phyloP scores from a whole-genome alignment of 768 basidiomycete species.

The Mycena sanguinolenta region DNA sequence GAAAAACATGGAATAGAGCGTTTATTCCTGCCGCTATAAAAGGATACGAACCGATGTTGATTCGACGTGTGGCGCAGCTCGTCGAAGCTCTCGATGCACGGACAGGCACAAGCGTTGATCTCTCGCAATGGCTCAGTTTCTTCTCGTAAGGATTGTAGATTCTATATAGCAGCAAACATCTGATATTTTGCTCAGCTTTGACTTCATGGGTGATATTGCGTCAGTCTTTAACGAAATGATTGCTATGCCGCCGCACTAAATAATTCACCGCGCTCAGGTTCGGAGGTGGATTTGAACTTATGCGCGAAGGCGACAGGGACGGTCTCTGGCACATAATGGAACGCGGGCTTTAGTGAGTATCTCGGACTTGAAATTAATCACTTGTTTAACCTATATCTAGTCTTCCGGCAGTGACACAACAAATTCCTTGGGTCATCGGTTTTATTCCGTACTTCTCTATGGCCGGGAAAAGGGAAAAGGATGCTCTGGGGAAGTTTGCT shows the following conservation, averaged over 20 bases:
- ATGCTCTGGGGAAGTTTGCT: no score
- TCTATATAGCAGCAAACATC: no score
- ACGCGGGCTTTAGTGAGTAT: slow-evolving; percentile 13
- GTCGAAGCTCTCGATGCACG: slow-evolving; percentile 11
- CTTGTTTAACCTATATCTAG: no score
- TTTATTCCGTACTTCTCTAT: no score
- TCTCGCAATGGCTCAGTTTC: slow-evolving; percentile 28
- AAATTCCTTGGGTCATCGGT: no score
- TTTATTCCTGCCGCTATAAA: slow-evolving; percentile 20
- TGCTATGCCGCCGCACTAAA: neutral
- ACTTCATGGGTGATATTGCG: slow-evolving; percentile 32
- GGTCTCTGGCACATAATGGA: slow-evolving; percentile 27
- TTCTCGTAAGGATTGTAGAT: slow-evolving; percentile 13
- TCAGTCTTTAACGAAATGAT: neutral
- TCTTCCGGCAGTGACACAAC: no score
- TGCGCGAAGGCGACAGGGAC: slow-evolving; percentile 25
- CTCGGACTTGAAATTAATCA: no score
- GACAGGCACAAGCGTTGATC: slow-evolving; percentile 1
- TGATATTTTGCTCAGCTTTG: slow-evolving; percentile 10
- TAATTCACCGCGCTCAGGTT: neutral
- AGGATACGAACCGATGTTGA: slow-evolving; percentile 25
- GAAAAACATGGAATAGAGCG: slow-evolving; percentile 20
- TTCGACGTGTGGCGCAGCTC: slow-evolving; percentile 25
- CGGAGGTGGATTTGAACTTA: slow-evolving; percentile 32
- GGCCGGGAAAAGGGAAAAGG: no score